phyloP scores from a whole-genome alignment of 495 filamentous ascomycete genomes.

The Aspergillus sclerotioniger region DNA sequence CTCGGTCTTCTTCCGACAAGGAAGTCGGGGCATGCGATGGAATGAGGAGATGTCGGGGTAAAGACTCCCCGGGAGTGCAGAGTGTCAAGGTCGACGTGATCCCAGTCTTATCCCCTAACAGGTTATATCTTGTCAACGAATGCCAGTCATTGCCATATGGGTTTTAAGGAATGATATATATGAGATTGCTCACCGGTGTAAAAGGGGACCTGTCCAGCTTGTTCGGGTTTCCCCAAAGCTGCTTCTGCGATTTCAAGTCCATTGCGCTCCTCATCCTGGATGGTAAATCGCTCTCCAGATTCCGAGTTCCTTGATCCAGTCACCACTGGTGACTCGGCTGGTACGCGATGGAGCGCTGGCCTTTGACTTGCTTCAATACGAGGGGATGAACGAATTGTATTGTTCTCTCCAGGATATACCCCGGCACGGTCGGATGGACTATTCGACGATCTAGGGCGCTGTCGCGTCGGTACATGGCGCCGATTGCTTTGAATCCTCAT shows the following conservation, averaged over 20 bases:
- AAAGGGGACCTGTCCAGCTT: conserved; percentile 25
- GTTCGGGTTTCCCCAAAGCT: conserved; percentile 21
- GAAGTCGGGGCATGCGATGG: conserved; percentile 15
- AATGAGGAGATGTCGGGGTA: conserved; percentile 29
- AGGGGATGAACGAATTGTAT: background rate
- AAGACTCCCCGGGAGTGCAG: conserved; percentile 19
- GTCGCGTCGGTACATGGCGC: conserved; percentile 1
- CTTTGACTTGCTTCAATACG: background rate
- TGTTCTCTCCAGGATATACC: background rate
- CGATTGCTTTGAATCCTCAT: background rate
- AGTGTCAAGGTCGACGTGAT: conserved; percentile 24
- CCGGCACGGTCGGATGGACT: conserved; percentile 2
- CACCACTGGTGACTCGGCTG: background rate
- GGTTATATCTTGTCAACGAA: background rate
- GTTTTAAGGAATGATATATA: background rate
- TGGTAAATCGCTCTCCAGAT: background rate
- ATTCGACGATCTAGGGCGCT: background rate
- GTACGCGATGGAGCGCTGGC: background rate
- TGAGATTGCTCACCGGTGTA: conserved; percentile 25
- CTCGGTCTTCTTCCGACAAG: conserved; percentile 25
- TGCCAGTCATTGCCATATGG: background rate
- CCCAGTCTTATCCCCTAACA: conserved; percentile 24
- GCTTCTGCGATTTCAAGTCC: conserved; percentile 31
- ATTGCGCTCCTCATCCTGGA: conserved; percentile 26
- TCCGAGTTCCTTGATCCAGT: background rate